Evolutionary conservation across 495 filamentous ascomycete genomes (phyloP).

Genomic region (Podospora pseudocomata): DNA sequence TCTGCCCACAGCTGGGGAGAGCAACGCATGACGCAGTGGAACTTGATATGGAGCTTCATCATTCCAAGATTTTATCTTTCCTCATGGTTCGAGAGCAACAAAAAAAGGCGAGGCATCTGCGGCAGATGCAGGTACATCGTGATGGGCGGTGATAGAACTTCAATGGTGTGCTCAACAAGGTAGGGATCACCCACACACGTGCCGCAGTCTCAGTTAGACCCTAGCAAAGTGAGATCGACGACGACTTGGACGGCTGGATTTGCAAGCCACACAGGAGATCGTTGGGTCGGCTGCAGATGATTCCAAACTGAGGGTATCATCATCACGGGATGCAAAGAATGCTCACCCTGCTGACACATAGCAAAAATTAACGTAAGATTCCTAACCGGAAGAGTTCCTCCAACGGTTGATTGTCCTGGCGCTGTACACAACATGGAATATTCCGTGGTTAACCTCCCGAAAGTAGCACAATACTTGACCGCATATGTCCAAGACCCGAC

Average conservation of each 20-base stretch:
- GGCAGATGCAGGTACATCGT: constrained; percentile 2
- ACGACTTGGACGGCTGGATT: not conserved
- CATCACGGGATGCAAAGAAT: not conserved
- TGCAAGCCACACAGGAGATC: not conserved
- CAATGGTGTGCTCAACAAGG: not conserved
- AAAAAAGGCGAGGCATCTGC: not conserved
- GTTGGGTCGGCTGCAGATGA: not conserved
- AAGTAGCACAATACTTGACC: not conserved
- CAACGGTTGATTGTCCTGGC: not conserved
- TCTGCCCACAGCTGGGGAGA: not conserved
- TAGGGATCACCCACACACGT: not conserved
- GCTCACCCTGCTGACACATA: not conserved
- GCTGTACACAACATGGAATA: not conserved
- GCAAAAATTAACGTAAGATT: not conserved
- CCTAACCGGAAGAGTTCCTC: not conserved
- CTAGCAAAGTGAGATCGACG: not conserved
- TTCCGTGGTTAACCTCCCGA: not conserved
- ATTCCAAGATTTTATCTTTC: not conserved
- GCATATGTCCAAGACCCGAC: not conserved
- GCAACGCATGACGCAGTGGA: constrained; percentile 1
- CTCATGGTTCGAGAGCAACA: not conserved
- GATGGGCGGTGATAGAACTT: not conserved
- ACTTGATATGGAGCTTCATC: not conserved
- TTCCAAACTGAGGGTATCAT: not conserved
- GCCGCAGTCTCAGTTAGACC: not conserved